phyloP scores from a whole-genome alignment of 148 eudicot species.

The Dysphania ambrosioides region DNA sequence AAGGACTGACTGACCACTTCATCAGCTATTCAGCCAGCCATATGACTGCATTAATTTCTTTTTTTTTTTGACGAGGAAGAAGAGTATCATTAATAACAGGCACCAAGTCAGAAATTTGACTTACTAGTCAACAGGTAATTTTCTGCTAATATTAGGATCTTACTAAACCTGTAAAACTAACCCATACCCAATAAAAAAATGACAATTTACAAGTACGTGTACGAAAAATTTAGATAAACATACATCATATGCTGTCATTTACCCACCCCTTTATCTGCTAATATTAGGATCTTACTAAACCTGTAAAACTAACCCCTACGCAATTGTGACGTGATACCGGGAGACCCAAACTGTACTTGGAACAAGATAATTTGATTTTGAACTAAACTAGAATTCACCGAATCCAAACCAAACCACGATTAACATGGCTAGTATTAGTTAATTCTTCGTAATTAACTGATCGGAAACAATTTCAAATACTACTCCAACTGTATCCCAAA shows the following conservation, averaged over 20 bases:
- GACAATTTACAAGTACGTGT: background rate
- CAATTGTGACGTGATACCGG: too few species aligned
- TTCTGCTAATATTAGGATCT: constrained; percentile 41
- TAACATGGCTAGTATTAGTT: too few species aligned
- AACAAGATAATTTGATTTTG: background rate
- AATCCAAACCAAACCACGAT: background rate
- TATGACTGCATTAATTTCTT: too few species aligned
- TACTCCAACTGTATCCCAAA: too few species aligned
- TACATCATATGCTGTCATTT: background rate
- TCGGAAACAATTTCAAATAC: too few species aligned
- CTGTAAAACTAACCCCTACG: background rate
- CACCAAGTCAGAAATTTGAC: constrained; percentile 10
- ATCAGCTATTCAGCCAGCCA: background rate
- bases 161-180: too few species aligned
- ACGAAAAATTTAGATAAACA: background rate
- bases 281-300: background rate
- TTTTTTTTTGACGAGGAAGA: too few species aligned
- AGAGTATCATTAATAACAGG: background rate
- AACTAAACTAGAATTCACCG: background rate
- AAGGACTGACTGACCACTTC: background rate
- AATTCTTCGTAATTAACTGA: too few species aligned
- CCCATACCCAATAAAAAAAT: background rate
- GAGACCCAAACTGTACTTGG: background rate
- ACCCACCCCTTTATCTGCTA: too few species aligned
- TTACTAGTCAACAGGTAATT: constrained; percentile 58